Conservation (phyloP, 2,329 filamentous ascomycete genomes). For the Cercospora nicotianae region DNA sequence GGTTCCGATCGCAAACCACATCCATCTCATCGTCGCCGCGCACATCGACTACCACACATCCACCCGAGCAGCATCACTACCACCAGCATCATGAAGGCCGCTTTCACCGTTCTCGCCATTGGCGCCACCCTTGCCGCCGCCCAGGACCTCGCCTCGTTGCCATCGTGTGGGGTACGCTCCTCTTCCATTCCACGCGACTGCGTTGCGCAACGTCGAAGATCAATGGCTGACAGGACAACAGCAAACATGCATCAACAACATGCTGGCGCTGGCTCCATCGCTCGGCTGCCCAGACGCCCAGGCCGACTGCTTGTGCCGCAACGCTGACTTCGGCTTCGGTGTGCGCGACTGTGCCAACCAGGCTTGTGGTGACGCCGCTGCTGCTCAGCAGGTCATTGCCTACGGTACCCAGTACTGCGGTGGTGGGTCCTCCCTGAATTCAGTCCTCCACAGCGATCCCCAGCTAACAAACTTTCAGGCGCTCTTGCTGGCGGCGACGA, state of each 20-base stretch:
- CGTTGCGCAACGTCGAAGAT: neutral
- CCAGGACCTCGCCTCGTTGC: conserved; percentile 35
- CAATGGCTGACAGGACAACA: conserved; percentile 21
- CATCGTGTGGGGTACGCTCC: conserved; percentile 40
- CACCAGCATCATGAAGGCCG: conserved; percentile 39
- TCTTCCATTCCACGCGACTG: conserved; percentile 8
- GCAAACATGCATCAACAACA: conserved; percentile 42
- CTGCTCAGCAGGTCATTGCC: conserved; percentile 36
- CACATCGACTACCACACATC: neutral
- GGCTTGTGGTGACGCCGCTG: conserved; percentile 33
- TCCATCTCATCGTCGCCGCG: neutral
- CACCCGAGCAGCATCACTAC: conserved; percentile 8
- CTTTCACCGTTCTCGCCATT: conserved; percentile 34
- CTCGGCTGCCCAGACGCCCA: conserved; percentile 38
- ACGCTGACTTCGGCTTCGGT: conserved; percentile 41
- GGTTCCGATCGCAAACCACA: neutral
- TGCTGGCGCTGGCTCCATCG: conserved; percentile 35
- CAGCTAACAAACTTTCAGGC: conserved; percentile 12
- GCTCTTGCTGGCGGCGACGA: conserved; percentile 22
- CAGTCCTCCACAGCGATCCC: neutral
- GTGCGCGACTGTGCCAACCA: conserved; percentile 43
- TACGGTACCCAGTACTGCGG: conserved; percentile 40
- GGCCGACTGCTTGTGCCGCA: conserved; percentile 40
- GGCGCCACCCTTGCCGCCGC: conserved; percentile 39
- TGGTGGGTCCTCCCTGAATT: conserved; percentile 23